Base-by-base conservation (phyloP, 2,329 filamentous ascomycete species). In the Erysiphe pulchra region DNA sequence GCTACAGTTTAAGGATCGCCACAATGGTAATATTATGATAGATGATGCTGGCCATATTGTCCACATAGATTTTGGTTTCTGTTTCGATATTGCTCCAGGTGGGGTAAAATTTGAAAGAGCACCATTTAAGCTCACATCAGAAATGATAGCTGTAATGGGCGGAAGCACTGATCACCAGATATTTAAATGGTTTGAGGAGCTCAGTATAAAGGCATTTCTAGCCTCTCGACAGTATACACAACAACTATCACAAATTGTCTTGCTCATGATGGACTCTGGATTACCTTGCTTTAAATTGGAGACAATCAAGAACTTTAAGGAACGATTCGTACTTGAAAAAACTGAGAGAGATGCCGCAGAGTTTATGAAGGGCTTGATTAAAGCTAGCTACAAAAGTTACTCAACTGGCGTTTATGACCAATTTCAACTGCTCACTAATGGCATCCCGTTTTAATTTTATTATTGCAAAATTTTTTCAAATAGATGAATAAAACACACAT, bases 21-120 rank as follows among this genome's bases (percentile, higher is more conserved):
- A 98, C 65, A 98, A 98, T 61, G 90, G 90, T 50, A 98, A 98
- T 66, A 98, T 98, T 66, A 98, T 98, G 92, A 77, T 98, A 51
- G 87, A 98, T 60, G 87, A 94, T 56, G 82, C 80, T 0, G 90
- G 92, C 4, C 90, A 98, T 62, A 93, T 98, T 56, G 73, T 98
- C 46, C 90, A 98, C 65, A 95, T 98, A 54, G 90, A 98, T 61
- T 98, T 98, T 57, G 90, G 90, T 10, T 99, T 98, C 71, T 95
- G 87, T 65, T 98, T 99, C 63, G 92, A 98, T 58, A 95, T 98
- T 54, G 90, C 86, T 1, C 90, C 90, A 0, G 90, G 90, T 42
- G 90, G 92, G 49, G 85, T 98, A 57, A 87, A 86, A 54, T 99
- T 99, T 58, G 90, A 99, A 66, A 80, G 90, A 20, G 90, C 90